Percentiles rank a stretch among this genome's conserved stretches.
phyloP scores from a whole-genome alignment of 345 rosid species.

The Pistacia atlantica region DNA sequence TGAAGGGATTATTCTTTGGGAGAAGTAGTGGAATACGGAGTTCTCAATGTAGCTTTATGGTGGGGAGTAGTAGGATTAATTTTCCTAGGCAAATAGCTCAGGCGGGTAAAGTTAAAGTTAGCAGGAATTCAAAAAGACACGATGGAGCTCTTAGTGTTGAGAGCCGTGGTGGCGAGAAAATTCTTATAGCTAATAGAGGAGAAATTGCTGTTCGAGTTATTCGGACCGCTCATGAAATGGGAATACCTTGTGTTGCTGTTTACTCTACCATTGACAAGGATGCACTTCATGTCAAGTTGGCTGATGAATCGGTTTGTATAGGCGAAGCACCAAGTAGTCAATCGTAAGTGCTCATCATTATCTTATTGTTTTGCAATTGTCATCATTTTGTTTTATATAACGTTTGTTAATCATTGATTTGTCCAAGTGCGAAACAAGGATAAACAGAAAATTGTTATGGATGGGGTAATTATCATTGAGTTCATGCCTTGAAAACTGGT shows the following conservation, averaged over 20 bases:
- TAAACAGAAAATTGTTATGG: too few species aligned
- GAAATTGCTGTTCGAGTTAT: conserved; percentile 97
- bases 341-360: conserved; percentile 59
- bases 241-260: conserved; percentile 97
- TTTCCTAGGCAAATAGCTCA: conserved; percentile 55
- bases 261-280: conserved; percentile 96
- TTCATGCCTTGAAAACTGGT: too few species aligned
- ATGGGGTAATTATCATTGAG: too few species aligned
- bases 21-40: conserved; percentile 47
- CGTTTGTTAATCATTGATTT: too few species aligned
- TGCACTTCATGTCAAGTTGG: conserved; percentile 93
- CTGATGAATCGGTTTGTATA: conserved; percentile 94
- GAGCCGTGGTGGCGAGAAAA: conserved; percentile 72
- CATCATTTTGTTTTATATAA: not conserved
- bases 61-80: conserved; percentile 44
- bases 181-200: conserved; percentile 92
- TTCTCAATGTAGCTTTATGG: conserved; percentile 67
- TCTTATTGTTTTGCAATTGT: not conserved
- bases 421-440: too few species aligned
- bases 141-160: conserved; percentile 59
- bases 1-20: conserved; percentile 56
- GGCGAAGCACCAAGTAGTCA: conserved; percentile 99
- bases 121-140: conserved; percentile 36
- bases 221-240: conserved; percentile 95
- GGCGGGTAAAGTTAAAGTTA: conserved; percentile 29